Evolutionary conservation across 208 protist species (phyloP), one percentile per base, ranked within the genome.

Genomic region (Porcisia hertigi): DNA sequence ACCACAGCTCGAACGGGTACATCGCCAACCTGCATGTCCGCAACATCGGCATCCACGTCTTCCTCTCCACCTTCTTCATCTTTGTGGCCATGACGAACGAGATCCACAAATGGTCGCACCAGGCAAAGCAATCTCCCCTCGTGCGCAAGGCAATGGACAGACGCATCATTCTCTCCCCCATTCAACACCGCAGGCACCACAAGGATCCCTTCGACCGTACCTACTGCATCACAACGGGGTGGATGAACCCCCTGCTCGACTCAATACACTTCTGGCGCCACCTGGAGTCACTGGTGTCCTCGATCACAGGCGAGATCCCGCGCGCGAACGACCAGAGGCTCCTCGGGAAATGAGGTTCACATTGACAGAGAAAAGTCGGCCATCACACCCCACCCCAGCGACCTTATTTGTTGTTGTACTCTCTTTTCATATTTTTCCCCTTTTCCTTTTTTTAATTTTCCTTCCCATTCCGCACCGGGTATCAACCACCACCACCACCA

Each of bases 191-290:
- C 72, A 85, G 89, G 75, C 97, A 98, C 78, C 97, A 98, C 86
- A 88, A 91, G 69, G 94, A 93, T 62, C 93, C 92, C 57, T 95
- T 96, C 72, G 97, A 98, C 74, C 75, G 78, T 69, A 96, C 87
- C 81, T 98, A 98, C 83, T 98, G 97, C 87, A 98, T 98, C 85
- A 98, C 97, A n/a, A 98, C 92, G 41, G 97, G 97, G 54, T 98
- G 97, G 97, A 76, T 98, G 36, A 98, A 98, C 89, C 81, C 86
- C 54, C 57, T 93, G 64, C 87, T 98, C 34, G 91, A 96, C 79
- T 75, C 67, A 12, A 94, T 92, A 45, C 84, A 95, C 81, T 98
- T 98, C 76, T 98, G 96, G 96, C 90, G 95, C 43, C 69, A 83
- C 70, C 72, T 93, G 3, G 96, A 98, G 82, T 59, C 71, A 1